These are phyloP conservation scores for Macrophomina phaseolina DNA, from an alignment of 2,329 filamentous ascomycete species.

Conservation along the genomic window DNA sequence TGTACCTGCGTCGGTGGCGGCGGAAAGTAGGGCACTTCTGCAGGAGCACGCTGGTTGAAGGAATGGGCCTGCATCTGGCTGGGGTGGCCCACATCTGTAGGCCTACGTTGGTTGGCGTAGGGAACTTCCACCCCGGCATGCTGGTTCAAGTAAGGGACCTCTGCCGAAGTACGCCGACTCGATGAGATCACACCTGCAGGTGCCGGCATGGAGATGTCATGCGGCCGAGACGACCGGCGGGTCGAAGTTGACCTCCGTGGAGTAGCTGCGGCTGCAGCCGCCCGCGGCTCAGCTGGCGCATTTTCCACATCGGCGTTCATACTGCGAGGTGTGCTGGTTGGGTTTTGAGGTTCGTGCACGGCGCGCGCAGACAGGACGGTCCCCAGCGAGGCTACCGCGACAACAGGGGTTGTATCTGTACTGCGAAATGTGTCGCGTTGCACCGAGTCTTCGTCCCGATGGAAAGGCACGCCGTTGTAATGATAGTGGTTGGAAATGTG, in stretches of 20 bases:
- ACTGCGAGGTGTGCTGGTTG: constrained; percentile 24
- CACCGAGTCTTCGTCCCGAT: constrained; percentile 18
- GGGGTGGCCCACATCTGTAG: not conserved
- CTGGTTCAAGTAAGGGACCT: not conserved
- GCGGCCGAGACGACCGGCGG: constrained; percentile 13
- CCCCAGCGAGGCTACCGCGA: constrained; percentile 40
- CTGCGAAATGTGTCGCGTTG: constrained; percentile 21
- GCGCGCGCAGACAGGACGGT: constrained; percentile 40
- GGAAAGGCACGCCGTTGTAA: constrained; percentile 26
- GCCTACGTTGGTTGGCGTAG: constrained; percentile 5
- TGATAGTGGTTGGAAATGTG: constrained; percentile 26
- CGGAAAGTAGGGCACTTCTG: constrained; percentile 23
- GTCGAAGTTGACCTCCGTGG: constrained; percentile 13
- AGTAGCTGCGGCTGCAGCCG: constrained; percentile 14
- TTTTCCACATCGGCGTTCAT: constrained; percentile 25
- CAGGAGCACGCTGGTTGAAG: not conserved
- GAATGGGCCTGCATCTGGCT: not conserved
- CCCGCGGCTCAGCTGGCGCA: constrained; percentile 8
- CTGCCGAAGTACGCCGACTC: constrained; percentile 5
- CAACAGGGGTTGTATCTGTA: constrained; percentile 40
- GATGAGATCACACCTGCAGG: constrained; percentile 8
- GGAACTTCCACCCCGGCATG: not conserved
- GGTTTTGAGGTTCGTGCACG: constrained; percentile 21
- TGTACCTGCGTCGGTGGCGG: constrained; percentile 21
- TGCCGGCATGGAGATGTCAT: constrained; percentile 24